These are phyloP conservation scores for Styphnolobium japonicum DNA, from an alignment of 306 rosid species.

Conservation along the genomic window DNA sequence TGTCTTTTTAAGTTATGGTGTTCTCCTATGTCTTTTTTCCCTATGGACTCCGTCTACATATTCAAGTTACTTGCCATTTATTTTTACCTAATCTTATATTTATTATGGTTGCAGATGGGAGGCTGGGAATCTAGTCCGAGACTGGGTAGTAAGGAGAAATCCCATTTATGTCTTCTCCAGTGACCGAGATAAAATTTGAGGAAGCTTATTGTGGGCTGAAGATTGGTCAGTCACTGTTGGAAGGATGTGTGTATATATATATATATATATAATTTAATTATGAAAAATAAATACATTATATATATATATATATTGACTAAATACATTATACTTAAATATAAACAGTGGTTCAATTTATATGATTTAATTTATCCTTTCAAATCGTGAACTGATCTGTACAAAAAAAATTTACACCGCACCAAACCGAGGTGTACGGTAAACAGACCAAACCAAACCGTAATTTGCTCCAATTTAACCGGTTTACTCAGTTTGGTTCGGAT, in stretches of 20 bases:
- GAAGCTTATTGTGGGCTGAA: background rate
- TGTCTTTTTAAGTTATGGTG: too few relatives aligned
- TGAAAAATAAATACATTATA: background rate
- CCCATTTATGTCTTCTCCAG: too few relatives aligned
- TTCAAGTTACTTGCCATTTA: background rate
- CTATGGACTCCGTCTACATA: background rate
- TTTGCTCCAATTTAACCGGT: background rate
- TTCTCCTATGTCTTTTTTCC: background rate
- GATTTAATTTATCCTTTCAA: background rate
- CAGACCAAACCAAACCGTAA: background rate
- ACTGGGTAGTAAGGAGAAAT: background rate
- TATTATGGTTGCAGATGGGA: conserved; percentile 30
- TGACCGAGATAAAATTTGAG: too few relatives aligned
- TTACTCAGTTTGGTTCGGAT: background rate
- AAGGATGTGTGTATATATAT: too few relatives aligned
- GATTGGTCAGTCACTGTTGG: background rate
- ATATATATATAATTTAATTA: background rate
- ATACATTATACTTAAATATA: too few relatives aligned
- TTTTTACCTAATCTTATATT: background rate
- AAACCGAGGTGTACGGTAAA: background rate
- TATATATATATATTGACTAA: too few relatives aligned
- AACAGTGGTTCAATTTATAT: too few relatives aligned
- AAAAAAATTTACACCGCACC: background rate
- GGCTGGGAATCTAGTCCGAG: background rate
- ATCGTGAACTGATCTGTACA: background rate